A percentile compares a stretch with the other conserved stretches of the same genome.
Evolutionary conservation across 352 stramenopile species (phyloP).

Genomic region (Thalassiosira livingstoniorum): DNA sequence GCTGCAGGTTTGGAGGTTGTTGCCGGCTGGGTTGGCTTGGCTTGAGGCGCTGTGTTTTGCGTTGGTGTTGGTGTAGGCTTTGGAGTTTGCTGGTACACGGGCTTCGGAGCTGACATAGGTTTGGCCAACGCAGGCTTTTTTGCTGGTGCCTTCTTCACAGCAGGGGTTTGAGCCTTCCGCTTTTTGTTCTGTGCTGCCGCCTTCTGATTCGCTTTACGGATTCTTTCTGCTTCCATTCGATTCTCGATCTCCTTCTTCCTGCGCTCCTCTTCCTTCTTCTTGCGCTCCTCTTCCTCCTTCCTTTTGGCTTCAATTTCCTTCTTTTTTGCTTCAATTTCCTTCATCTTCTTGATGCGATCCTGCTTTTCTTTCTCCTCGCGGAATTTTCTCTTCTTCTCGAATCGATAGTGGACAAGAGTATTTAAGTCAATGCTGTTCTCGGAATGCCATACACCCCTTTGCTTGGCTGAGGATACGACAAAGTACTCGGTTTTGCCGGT

Average conservation of each 20-base stretch:
- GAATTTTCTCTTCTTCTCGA: slow-evolving; percentile 37
- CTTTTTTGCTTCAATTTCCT: background rate
- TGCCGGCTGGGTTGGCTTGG: background rate
- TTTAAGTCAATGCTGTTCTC: slow-evolving; percentile 55
- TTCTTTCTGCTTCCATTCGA: slow-evolving; percentile 1
- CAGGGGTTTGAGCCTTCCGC: background rate
- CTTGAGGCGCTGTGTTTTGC: no score
- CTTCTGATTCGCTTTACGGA: slow-evolving; percentile 1
- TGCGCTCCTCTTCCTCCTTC: slow-evolving; percentile 9
- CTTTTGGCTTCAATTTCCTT: slow-evolving; percentile 21
- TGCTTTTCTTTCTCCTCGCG: slow-evolving; percentile 28
- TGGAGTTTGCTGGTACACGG: no score
- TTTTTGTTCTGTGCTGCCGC: background rate
- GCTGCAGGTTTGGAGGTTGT: slow-evolving; percentile 18
- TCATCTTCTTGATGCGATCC: background rate
- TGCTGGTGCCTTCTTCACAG: no score
- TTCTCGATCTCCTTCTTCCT: slow-evolving; percentile 3
- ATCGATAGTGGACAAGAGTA: slow-evolving; percentile 48
- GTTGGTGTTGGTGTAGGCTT: no score
- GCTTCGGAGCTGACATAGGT: slow-evolving; percentile 3
- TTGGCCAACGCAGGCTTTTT: slow-evolving; percentile 7
- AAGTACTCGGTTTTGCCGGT: slow-evolving; percentile 67
- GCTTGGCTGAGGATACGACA: slow-evolving; percentile 51
- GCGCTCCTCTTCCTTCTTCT: background rate
- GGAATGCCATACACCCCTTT: slow-evolving; percentile 51